Conservation (phyloP, 139 green algal species). For the Astrephomene gubernaculifera region DNA sequence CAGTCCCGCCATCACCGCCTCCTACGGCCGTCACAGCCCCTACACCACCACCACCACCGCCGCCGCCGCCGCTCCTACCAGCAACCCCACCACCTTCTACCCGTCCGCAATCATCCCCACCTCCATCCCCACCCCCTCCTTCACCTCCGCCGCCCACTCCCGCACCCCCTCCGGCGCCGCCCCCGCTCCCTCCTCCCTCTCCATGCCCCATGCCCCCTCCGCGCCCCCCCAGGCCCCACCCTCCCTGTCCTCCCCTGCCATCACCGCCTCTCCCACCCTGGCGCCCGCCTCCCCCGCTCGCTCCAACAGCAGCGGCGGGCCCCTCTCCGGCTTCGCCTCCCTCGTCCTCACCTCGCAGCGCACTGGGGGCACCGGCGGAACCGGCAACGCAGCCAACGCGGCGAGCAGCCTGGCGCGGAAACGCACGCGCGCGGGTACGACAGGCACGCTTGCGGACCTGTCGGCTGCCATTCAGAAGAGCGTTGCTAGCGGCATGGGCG, state of each 20-base stretch:
- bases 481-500: conserved; percentile 46
- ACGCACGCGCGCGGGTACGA: not conserved
- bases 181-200: not conserved
- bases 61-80: not conserved
- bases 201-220: no score
- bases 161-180: not conserved
- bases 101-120: not conserved
- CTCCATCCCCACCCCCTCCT: not conserved
- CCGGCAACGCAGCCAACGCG: not conserved
- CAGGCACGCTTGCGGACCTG: conserved; percentile 27
- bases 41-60: no score
- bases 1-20: not conserved
- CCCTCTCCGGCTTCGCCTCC: not conserved
- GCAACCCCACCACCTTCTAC: not conserved
- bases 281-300: not conserved
- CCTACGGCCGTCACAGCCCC: not conserved
- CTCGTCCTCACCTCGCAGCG: no score
- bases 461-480: conserved; percentile 24
- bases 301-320: not conserved
- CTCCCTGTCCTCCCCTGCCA: no score
- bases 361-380: no score
- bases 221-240: no score
- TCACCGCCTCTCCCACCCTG: not conserved
- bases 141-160: not conserved
- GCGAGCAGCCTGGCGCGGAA: not conserved